Conservation (phyloP, 495 filamentous ascomycete species). For the Tuber aestivum region DNA sequence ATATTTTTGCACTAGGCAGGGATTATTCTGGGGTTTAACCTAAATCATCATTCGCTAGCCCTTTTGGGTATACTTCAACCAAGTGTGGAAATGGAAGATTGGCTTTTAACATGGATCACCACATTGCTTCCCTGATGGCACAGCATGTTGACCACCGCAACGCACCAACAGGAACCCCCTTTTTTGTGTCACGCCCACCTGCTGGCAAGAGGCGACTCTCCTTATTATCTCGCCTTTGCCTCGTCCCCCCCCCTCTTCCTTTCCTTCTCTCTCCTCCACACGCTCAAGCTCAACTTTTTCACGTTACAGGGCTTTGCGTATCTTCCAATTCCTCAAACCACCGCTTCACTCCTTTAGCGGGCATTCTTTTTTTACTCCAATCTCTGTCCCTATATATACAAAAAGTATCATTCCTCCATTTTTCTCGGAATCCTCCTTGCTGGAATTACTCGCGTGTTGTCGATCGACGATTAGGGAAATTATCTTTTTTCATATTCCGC, state of each 20-base stretch:
- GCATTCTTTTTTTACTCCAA: constrained; percentile 63
- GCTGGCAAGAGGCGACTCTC: constrained; percentile 26
- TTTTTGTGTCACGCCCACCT: constrained; percentile 27
- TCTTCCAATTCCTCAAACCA: constrained; percentile 49
- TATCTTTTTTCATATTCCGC: constrained; percentile 18
- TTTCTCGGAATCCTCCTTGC: constrained; percentile 8
- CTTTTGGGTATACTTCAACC: not conserved
- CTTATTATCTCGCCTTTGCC: constrained; percentile 35
- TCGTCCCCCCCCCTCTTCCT: constrained; percentile 8
- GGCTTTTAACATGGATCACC: not conserved
- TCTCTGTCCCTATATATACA: constrained; percentile 40
- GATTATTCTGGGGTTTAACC: not conserved
- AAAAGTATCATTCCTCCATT: constrained; percentile 40
- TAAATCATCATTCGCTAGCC: not conserved
- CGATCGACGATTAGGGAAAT: constrained; percentile 27
- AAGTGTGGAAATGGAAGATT: not conserved
- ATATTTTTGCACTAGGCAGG: no score
- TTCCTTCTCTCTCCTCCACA: constrained; percentile 20
- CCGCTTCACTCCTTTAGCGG: constrained; percentile 98
- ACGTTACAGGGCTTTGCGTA: constrained; percentile 27
- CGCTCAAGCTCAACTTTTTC: constrained; percentile 31
- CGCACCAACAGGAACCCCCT: constrained; percentile 18
- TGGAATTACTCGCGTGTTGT: constrained; percentile 27
- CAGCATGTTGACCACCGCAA: not conserved
- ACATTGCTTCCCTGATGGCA: not conserved